Evolutionary conservation across 257 asterid species (phyloP).

Genomic region (Ligustrum vulgare): DNA sequence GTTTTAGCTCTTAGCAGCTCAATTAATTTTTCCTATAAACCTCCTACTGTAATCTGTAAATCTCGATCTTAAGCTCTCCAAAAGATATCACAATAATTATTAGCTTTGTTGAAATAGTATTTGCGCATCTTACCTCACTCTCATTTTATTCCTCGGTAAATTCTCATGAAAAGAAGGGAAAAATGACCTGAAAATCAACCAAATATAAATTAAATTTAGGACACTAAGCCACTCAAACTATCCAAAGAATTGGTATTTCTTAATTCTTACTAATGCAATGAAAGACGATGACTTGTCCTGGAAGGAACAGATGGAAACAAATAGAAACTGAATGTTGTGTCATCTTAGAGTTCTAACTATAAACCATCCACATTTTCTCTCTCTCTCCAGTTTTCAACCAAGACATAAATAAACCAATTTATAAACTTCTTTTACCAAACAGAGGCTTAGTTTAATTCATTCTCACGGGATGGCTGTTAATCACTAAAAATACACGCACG

Average conservation of each 20-base stretch:
- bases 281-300: neutral
- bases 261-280: slow-evolving; percentile 2
- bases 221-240: neutral
- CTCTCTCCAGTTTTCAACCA: too few relatives aligned
- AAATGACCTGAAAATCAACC: slow-evolving; percentile 1
- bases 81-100: neutral
- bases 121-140: neutral
- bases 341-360: neutral
- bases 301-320: neutral
- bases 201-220: neutral
- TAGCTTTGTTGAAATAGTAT: neutral
- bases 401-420: too few relatives aligned
- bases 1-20: slow-evolving; percentile 3
- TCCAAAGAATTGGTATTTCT: neutral
- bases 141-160: slow-evolving; percentile 5
- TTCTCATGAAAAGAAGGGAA: neutral
- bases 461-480: neutral
- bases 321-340: neutral
- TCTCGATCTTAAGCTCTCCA: neutral
- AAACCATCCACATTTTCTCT: too few relatives aligned
- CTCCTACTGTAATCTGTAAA: neutral
- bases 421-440: too few relatives aligned
- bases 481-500: slow-evolving; percentile 8
- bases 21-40: neutral
- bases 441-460: too few relatives aligned